Conservation (phyloP, 768 basidiomycete genomes). For the Mrakia frigida region DNA sequence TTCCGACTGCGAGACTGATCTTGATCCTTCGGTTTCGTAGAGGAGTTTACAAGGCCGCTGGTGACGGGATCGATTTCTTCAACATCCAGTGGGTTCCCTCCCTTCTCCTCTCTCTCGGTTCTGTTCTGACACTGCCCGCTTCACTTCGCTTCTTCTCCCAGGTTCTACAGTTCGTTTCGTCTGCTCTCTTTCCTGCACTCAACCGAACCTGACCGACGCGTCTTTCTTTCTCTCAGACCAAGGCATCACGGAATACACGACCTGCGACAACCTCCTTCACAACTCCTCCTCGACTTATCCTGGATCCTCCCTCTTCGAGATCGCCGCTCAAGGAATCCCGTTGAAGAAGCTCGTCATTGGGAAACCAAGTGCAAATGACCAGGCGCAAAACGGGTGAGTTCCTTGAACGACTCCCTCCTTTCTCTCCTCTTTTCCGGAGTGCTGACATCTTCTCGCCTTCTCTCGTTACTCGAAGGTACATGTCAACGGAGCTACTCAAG, state of each 20-base stretch:
- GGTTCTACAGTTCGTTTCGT: neutral
- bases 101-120: neutral
- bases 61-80: constrained; percentile 14
- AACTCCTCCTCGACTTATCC: neutral
- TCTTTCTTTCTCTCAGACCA: neutral
- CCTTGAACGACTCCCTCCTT: neutral
- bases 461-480: neutral
- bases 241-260: constrained; percentile 6
- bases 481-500: neutral
- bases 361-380: constrained; percentile 2
- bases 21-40: too few species aligned
- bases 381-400: constrained; percentile 18
- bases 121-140: neutral
- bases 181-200: too few species aligned
- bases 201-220: neutral
- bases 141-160: neutral
- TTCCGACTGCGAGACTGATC: too few species aligned
- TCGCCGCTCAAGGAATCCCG: neutral
- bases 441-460: neutral
- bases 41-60: constrained; percentile 8
- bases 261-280: constrained; percentile 1
- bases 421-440: neutral
- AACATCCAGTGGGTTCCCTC: constrained; percentile 13
- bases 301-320: constrained; percentile 11
- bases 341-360: constrained; percentile 10